phyloP scores from a whole-genome alignment of 345 rosid species.

The Carallia pectinifolia region DNA sequence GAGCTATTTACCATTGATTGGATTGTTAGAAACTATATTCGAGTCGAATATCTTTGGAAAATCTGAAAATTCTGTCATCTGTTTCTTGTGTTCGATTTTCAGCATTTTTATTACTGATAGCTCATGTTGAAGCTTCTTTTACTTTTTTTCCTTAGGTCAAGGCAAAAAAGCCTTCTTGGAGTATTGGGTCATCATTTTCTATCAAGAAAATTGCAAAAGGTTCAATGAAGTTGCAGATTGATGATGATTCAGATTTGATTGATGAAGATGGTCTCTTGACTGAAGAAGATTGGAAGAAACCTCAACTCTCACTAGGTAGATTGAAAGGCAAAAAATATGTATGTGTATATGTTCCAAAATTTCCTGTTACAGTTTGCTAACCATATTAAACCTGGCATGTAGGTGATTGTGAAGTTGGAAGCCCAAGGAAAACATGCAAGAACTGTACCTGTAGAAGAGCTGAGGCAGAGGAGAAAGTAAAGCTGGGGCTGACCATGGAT shows the following conservation, averaged over 20 bases:
- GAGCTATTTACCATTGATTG: too few relatives aligned
- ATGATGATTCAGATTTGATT: slow-evolving; percentile 75
- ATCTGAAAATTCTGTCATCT: background rate
- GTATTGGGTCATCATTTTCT: slow-evolving; percentile 76
- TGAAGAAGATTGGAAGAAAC: slow-evolving; percentile 79
- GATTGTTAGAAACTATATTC: too few relatives aligned
- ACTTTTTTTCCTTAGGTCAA: slow-evolving; percentile 40
- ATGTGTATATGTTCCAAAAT: background rate
- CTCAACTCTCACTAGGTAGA: slow-evolving; percentile 61
- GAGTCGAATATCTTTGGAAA: too few relatives aligned
- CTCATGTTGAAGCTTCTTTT: background rate
- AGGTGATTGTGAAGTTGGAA: slow-evolving; percentile 43
- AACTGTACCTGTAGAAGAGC: slow-evolving; percentile 99
- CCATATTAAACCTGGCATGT: background rate
- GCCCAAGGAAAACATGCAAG: slow-evolving; percentile 93
- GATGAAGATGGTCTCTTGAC: slow-evolving; percentile 95
- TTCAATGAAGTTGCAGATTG: slow-evolving; percentile 53
- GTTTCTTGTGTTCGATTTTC: background rate
- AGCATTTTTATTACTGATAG: background rate
- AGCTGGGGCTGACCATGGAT: slow-evolving; percentile 65
- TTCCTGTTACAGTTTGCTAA: background rate
- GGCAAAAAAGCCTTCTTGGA: slow-evolving; percentile 84
- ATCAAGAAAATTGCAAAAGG: slow-evolving; percentile 52
- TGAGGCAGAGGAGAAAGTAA: slow-evolving; percentile 85
- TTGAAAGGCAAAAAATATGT: background rate